Percentiles rank a stretch among this genome's conserved stretches.
Evolutionary conservation across 2,329 filamentous ascomycete species (phyloP).

Genomic region (Whalleya microplaca): DNA sequence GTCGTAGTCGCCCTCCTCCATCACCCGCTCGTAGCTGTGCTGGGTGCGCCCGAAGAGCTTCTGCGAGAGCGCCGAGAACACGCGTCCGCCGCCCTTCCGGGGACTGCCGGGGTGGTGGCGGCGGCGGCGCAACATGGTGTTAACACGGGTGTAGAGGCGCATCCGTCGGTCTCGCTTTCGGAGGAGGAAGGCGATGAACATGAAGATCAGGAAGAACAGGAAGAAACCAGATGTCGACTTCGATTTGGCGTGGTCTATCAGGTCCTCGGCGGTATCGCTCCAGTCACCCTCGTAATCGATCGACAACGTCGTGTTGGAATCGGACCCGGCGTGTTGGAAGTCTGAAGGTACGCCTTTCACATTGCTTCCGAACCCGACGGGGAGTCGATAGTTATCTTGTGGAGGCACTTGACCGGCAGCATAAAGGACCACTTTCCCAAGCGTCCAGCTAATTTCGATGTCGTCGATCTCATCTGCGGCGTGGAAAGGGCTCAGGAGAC

Average conservation of each 20-base stretch:
- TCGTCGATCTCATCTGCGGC: conserved; percentile 90
- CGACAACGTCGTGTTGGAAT: conserved; percentile 41
- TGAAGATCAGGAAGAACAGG: conserved; percentile 74
- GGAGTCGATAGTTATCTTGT: conserved; percentile 58
- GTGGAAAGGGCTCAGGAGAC: conserved; percentile 84
- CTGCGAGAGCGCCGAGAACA: conserved; percentile 55
- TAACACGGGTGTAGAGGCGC: conserved; percentile 60
- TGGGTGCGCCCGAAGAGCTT: conserved; percentile 67
- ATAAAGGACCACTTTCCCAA: conserved; percentile 95
- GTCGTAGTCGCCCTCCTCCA: conserved; percentile 76
- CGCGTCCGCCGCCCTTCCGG: conserved; percentile 49
- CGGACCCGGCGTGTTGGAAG: conserved; percentile 81
- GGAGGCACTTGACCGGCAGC: conserved; percentile 86
- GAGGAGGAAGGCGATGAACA: conserved; percentile 72
- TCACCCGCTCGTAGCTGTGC: conserved; percentile 76
- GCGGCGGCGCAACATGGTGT: conserved; percentile 45
- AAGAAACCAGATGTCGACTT: conserved; percentile 75
- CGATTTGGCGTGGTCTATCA: conserved; percentile 69
- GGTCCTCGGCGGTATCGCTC: conserved; percentile 54
- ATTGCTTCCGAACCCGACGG: conserved; percentile 94
- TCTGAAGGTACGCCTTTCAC: conserved; percentile 68
- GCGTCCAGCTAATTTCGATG: conserved; percentile 94
- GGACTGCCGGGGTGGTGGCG: conserved; percentile 51
- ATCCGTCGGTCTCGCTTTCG: conserved; percentile 77
- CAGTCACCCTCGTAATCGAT: conserved; percentile 55